phyloP scores from a whole-genome alignment of 371 early-diverging fungal genomes.

The Syncephalastrum monosporum region DNA sequence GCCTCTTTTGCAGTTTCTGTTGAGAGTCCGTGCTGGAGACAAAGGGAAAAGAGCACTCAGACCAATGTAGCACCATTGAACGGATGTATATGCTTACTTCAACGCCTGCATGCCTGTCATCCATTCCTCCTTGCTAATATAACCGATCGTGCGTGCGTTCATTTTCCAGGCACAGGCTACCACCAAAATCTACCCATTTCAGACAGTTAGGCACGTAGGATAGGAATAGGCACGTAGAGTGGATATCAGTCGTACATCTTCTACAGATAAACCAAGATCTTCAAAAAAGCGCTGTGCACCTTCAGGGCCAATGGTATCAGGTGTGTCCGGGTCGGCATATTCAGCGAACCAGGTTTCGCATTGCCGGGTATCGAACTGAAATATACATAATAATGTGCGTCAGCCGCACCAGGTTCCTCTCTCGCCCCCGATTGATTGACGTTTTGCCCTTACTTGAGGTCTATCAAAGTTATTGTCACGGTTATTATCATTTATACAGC shows the following conservation, averaged over 20 bases:
- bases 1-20: constrained; percentile 42
- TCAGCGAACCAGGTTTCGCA: constrained; percentile 33
- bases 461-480: no score
- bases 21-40: constrained; percentile 52
- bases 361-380: constrained; percentile 33
- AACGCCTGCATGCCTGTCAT: constrained; percentile 59
- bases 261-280: constrained; percentile 41
- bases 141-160: constrained; percentile 61
- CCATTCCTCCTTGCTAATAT: constrained; percentile 69
- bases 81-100: constrained; percentile 35
- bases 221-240: background rate
- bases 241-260: constrained; percentile 28
- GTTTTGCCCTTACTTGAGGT: background rate
- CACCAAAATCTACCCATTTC: constrained; percentile 44
- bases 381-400: background rate
- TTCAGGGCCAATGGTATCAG: constrained; percentile 38
- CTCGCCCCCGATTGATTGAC: background rate
- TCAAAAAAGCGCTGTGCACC: constrained; percentile 41
- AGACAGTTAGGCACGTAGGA: background rate
- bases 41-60: background rate
- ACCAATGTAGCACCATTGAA: background rate
- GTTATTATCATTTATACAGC: no score
- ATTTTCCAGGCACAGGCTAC: constrained; percentile 66
- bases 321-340: constrained; percentile 42
- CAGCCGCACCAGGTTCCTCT: background rate